These are phyloP conservation scores for Psilocybe cubensis DNA, from an alignment of 768 basidiomycete genomes.

Conservation along the genomic window DNA sequence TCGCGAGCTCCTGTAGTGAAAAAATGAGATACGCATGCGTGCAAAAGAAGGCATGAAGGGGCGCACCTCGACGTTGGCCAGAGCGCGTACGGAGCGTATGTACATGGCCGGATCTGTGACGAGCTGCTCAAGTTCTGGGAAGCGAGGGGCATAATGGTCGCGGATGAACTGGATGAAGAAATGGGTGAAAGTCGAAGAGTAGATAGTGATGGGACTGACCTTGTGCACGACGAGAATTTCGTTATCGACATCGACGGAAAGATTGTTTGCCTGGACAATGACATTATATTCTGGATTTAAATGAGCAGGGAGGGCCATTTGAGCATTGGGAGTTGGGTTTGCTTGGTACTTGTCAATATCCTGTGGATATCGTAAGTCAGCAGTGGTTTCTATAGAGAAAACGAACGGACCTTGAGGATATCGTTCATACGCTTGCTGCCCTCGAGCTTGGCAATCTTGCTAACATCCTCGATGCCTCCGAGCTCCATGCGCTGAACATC, in stretches of 20 bases:
- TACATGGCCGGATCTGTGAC: conserved; percentile 92
- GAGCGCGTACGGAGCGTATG: conserved; percentile 85
- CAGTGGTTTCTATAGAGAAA: not conserved
- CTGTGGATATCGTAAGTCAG: conserved; percentile 41
- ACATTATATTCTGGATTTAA: conserved; percentile 95
- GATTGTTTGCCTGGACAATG: conserved; percentile 97
- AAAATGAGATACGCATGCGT: not conserved
- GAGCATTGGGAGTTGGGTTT: conserved; percentile 78
- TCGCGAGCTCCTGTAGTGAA: conserved; percentile 75
- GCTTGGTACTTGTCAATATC: conserved; percentile 88
- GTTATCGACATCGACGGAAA: conserved; percentile 98
- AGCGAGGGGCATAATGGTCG: conserved; percentile 94
- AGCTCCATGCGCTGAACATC: conserved; percentile 96
- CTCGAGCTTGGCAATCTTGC: conserved; percentile 86
- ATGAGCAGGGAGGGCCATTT: conserved; percentile 80
- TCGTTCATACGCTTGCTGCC: conserved; percentile 89
- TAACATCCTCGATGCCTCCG: conserved; percentile 80
- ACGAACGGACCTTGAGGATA: conserved; percentile 67
- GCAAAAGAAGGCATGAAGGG: conserved; percentile 9
- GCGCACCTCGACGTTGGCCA: conserved; percentile 80
- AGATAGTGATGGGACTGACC: conserved; percentile 40
- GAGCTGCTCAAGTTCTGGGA: conserved; percentile 96
- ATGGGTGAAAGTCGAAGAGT: conserved; percentile 11
- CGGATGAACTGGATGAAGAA: conserved; percentile 78
- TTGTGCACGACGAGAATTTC: conserved; percentile 98